Evolutionary conservation across 768 basidiomycete species (phyloP), one percentile per base, ranked within the genome.

Genomic region (Termitomyces sp.): DNA sequence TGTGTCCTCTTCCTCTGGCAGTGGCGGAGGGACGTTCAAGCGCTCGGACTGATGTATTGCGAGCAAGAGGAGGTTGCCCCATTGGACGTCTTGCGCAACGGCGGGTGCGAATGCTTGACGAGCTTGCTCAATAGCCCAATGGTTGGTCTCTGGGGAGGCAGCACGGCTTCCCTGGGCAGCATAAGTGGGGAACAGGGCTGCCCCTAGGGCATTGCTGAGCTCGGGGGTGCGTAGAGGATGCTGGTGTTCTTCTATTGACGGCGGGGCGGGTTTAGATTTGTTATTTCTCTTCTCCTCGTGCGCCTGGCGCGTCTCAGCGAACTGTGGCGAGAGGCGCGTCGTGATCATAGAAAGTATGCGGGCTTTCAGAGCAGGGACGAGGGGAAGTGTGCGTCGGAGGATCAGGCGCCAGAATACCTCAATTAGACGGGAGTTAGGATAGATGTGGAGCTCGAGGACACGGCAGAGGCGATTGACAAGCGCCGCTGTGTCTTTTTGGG

Each of bases 351-450:
- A 52, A n/a, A 80, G 67, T 9, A 83, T 64, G 5, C 56, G 64
- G 27, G 68, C 68, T 56, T 76, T 76, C 1, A 71, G 53, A 18
- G 55, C 53, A 1, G 62, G 47, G 2, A 71, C 62, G 24, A 79
- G 60, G n/a, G 20, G 42, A 3, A 43, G 52, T 2, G 68, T 68
- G 13, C 70, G 48, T 18, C 63, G 62, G 5, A 79, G 58, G 10
- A 80, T 63, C 9, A 79, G 45, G 37, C 70, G 64, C 72, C 77
- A 82, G 3, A 84, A 66, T n/a, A 83, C 62, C 40, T 68, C 66
- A 24, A 75, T 61, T n/a, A 81, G 60, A 34, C 69, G 67, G 5
- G 67, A 65, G 49, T 76, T 70, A 18, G 73, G 79, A 33, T 69
- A 64, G 13, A 61, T 60, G 37, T 73, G 66, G 12, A 63, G 65